These are phyloP conservation scores for Mycothermus thermophilus DNA, from an alignment of 495 filamentous ascomycete genomes.

Conservation along the genomic window DNA sequence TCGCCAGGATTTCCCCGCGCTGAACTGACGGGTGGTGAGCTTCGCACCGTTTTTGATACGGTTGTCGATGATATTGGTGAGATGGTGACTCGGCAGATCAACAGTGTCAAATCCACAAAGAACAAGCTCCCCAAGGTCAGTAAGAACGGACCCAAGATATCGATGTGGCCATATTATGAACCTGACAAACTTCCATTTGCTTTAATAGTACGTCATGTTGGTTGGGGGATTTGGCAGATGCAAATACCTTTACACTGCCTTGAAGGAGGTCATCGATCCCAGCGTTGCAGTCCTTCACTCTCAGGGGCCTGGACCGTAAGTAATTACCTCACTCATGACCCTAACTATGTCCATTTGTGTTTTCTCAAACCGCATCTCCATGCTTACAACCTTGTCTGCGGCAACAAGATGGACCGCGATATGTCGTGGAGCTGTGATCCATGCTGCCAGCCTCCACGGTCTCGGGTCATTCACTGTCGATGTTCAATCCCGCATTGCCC, in stretches of 20 bases:
- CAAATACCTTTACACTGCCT: not conserved
- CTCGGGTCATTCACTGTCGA: not conserved
- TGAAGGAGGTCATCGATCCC: not conserved
- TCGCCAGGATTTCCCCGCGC: no score
- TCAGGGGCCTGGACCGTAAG: constrained; percentile 2
- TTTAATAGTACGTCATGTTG: constrained; percentile 6
- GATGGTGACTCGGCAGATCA: not conserved
- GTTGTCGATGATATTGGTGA: not conserved
- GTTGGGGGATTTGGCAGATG: constrained; percentile 8
- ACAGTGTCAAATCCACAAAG: not conserved
- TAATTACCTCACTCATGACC: no score
- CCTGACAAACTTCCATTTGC: not conserved
- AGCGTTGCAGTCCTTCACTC: constrained; percentile 5
- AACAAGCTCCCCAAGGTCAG: constrained; percentile 3
- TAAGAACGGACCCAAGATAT: no score
- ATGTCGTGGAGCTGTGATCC: constrained; percentile 3
- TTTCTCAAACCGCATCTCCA: no score
- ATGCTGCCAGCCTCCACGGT: not conserved
- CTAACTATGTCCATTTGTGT: no score
- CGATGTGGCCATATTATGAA: no score
- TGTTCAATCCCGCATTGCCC: constrained; percentile 1
- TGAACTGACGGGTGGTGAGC: no score
- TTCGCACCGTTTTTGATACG: not conserved
- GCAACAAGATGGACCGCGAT: constrained; percentile 8
- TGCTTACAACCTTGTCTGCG: no score